Percentiles rank a stretch among this genome's conserved stretches.
phyloP scores from a whole-genome alignment of 1,284 basidiomycete genomes.

The Ceratobasidium sp. region DNA sequence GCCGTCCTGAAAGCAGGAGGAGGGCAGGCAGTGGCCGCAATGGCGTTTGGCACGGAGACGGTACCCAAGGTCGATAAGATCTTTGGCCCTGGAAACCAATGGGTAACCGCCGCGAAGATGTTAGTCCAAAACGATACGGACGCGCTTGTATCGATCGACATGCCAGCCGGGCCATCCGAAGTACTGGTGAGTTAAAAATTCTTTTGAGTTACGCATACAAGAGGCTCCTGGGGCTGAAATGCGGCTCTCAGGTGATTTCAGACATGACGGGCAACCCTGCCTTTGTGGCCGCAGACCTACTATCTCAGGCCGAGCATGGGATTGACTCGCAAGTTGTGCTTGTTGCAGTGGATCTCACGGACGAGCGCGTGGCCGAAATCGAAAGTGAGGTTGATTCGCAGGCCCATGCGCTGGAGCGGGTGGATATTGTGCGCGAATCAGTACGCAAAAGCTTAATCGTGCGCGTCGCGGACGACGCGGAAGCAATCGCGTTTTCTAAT shows the following conservation, averaged over 20 bases:
- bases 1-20: constrained; percentile 94
- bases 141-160: constrained; percentile 96
- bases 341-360: constrained; percentile 80
- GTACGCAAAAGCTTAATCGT: constrained; percentile 94
- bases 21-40: constrained; percentile 96
- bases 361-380: constrained; percentile 76
- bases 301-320: constrained; percentile 98
- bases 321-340: constrained; percentile 98
- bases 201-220: constrained; percentile 25
- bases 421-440: constrained; percentile 92
- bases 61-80: constrained; percentile 99
- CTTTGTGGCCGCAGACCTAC: constrained; percentile 95
- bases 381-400: constrained; percentile 91
- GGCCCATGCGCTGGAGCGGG: constrained; percentile 87
- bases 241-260: constrained; percentile 81
- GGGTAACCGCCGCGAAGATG: constrained; percentile 99
- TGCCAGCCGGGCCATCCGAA: constrained; percentile 98
- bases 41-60: constrained; percentile 95
- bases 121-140: constrained; percentile 99
- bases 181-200: constrained; percentile 80
- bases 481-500: constrained; percentile 92
- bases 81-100: constrained; percentile 99
- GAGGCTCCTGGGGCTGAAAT: constrained; percentile 20
- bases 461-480: constrained; percentile 72
- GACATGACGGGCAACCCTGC: constrained; percentile 88